phyloP scores from a whole-genome alignment of 1,139 yeast genomes.

The Blastobotrys raffinosifermentans region DNA sequence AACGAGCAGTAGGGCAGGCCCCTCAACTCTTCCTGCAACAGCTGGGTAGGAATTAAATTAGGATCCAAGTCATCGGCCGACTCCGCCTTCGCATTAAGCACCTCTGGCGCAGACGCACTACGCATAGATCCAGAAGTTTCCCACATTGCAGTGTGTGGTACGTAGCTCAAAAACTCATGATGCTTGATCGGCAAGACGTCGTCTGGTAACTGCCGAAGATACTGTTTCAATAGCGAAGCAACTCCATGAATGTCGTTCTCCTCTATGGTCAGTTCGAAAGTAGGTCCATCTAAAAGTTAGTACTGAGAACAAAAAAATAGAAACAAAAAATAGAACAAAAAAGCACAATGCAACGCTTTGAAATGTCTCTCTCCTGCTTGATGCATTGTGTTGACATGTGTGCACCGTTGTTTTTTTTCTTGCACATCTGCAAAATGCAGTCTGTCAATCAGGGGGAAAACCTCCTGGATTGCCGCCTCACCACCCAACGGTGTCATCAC shows the following conservation, averaged over 20 bases:
- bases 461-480: too few relatives aligned
- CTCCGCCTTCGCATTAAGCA: background rate
- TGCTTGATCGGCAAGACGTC: slow-evolving; percentile 45
- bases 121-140: background rate
- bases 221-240: slow-evolving; percentile 74
- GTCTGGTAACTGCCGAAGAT: slow-evolving; percentile 74
- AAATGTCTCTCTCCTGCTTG: background rate
- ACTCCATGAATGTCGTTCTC: slow-evolving; percentile 76
- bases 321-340: slow-evolving; percentile 1
- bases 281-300: slow-evolving; percentile 42
- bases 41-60: slow-evolving; percentile 16
- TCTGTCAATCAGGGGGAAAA: background rate
- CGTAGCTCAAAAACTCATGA: slow-evolving; percentile 16
- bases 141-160: slow-evolving; percentile 7
- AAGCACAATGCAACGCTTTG: background rate
- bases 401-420: background rate
- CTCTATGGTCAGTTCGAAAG: slow-evolving; percentile 53
- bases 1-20: slow-evolving; percentile 23
- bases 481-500: too few relatives aligned
- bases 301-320: slow-evolving; percentile 8
- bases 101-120: background rate
- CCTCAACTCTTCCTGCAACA: slow-evolving; percentile 22
- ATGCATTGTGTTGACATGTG: background rate
- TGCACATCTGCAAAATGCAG: background rate
- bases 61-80: slow-evolving; percentile 16